These are phyloP conservation scores for Volutella citrinella DNA, from an alignment of 2,329 filamentous ascomycete species.

Conservation along the genomic window DNA sequence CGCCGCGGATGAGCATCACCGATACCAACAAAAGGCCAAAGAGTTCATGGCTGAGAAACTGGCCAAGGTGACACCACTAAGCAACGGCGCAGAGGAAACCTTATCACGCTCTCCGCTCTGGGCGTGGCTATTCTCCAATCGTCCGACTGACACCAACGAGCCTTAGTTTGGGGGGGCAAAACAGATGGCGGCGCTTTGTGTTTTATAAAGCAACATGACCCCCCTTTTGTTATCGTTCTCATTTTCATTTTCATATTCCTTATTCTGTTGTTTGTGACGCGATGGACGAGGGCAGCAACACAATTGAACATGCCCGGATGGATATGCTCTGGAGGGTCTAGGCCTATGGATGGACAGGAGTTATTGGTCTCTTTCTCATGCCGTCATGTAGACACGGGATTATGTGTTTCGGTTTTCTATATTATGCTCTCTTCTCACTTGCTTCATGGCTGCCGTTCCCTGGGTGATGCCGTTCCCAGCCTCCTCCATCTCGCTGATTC, in stretches of 20 bases:
- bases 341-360: constrained; percentile 20
- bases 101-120: no score
- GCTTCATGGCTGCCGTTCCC: constrained; percentile 14
- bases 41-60: constrained; percentile 37
- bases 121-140: no score
- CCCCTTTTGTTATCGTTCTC: no score
- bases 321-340: constrained; percentile 18
- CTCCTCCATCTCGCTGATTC: no score
- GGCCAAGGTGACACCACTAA: constrained; percentile 25
- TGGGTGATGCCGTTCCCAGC: no score
- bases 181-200: no score
- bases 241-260: constrained; percentile 9
- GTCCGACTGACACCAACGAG: no score
- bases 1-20: constrained; percentile 42
- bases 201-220: no score
- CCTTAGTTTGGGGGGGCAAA: no score
- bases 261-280: constrained; percentile 1
- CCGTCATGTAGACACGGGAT: constrained; percentile 24
- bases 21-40: constrained; percentile 47
- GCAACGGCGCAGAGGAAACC: neutral
- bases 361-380: constrained; percentile 22
- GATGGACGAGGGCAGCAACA: constrained; percentile 8
- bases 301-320: constrained; percentile 13
- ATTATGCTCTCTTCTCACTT: constrained; percentile 6
- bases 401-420: constrained; percentile 10